phyloP scores from a whole-genome alignment of 1,284 basidiomycete genomes.

The Sutorius eximius region DNA sequence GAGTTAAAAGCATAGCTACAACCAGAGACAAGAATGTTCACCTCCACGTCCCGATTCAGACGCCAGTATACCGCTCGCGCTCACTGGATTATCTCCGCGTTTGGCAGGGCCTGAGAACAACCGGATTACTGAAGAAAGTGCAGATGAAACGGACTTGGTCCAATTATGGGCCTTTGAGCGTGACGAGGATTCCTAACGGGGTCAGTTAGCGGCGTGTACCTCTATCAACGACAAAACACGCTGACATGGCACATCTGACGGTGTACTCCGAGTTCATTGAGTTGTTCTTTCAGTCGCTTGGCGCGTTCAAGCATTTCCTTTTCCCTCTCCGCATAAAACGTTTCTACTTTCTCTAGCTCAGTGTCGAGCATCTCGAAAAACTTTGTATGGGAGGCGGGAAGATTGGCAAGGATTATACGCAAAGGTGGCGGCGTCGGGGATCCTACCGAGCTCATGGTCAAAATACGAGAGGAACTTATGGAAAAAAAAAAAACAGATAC shows the following conservation, averaged over 20 bases:
- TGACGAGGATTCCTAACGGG: conserved; percentile 16
- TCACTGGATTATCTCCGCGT: too few relatives aligned
- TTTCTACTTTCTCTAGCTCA: conserved; percentile 83
- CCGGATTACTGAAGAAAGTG: conserved; percentile 8
- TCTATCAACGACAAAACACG: neutral
- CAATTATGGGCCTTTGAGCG: conserved; percentile 8
- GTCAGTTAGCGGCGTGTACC: conserved; percentile 8
- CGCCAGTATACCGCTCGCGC: conserved; percentile 1
- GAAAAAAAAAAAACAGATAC: conserved; percentile 2
- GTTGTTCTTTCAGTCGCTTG: conserved; percentile 61
- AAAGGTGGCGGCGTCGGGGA: conserved; percentile 39
- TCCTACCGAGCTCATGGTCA: neutral
- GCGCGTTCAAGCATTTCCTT: conserved; percentile 60
- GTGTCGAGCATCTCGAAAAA: conserved; percentile 76
- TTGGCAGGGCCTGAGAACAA: neutral
- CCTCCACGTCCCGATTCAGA: conserved; percentile 22
- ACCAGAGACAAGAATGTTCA: neutral
- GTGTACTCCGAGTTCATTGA: conserved; percentile 74
- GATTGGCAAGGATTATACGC: conserved; percentile 49
- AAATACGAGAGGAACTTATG: neutral
- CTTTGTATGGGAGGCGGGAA: conserved; percentile 59
- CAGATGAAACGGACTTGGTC: conserved; percentile 6
- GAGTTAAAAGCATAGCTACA: neutral
- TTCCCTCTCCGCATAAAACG: conserved; percentile 77
- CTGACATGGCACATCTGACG: conserved; percentile 62